A percentile compares a stretch with the other conserved stretches of the same genome.
These are phyloP conservation scores for Cladosporium sp. DNA, from an alignment of 2,329 filamentous ascomycete species.

Conservation along the genomic window DNA sequence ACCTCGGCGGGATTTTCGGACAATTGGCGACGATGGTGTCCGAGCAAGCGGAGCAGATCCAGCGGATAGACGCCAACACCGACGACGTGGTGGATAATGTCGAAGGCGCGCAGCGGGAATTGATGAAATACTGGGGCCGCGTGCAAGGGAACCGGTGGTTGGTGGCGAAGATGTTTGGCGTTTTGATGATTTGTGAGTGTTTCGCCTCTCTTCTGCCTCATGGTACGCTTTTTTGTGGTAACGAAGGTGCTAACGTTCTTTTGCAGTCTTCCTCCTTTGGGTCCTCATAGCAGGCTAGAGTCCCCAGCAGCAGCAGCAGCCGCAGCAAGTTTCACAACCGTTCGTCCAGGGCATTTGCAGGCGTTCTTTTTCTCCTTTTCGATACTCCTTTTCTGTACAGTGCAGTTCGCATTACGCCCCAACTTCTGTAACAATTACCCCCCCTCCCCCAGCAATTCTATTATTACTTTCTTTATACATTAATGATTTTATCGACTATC, in stretches of 20 bases:
- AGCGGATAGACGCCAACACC: constrained; percentile 94
- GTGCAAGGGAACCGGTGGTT: constrained; percentile 96
- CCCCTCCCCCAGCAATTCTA: background rate
- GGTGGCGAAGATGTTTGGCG: constrained; percentile 79
- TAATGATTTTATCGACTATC: background rate
- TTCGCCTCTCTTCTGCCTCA: background rate
- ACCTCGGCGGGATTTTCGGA: constrained; percentile 88
- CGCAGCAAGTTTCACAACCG: background rate
- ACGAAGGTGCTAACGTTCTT: constrained; percentile 27
- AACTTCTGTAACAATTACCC: background rate
- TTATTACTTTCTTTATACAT: background rate
- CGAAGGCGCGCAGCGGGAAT: constrained; percentile 88
- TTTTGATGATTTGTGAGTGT: constrained; percentile 75
- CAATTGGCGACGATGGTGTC: constrained; percentile 96
- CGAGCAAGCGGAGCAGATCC: constrained; percentile 96
- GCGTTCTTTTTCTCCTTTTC: background rate
- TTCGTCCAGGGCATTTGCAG: background rate
- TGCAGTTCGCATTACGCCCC: background rate
- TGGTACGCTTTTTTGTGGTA: background rate
- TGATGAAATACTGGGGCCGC: constrained; percentile 95
- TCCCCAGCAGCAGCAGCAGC: background rate
- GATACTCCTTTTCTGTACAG: background rate
- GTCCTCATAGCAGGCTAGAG: constrained; percentile 24
- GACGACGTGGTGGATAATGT: constrained; percentile 98
- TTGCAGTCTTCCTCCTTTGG: constrained; percentile 26